Conservation (phyloP, 2,329 filamentous ascomycete species). For the Nigrospora oryzae region DNA sequence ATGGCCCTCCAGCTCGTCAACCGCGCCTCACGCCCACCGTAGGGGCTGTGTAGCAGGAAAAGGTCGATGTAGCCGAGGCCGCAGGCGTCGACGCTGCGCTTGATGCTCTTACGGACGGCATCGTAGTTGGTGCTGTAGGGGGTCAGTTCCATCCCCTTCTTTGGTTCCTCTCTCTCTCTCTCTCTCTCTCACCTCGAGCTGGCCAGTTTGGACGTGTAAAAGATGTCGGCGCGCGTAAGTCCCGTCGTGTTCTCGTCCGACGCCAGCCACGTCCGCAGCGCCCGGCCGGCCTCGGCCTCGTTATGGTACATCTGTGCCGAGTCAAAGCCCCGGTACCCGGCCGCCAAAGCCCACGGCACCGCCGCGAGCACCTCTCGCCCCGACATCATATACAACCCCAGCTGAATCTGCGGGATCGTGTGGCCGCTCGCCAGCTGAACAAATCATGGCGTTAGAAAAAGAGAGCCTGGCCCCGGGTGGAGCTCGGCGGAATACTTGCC, state of each 20-base stretch:
- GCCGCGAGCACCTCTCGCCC: constrained; percentile 49
- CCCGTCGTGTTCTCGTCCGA: constrained; percentile 34
- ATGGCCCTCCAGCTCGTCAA: constrained; percentile 69
- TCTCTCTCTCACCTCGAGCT: constrained; percentile 35
- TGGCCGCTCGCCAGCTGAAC: constrained; percentile 56
- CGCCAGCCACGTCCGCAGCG: constrained; percentile 50
- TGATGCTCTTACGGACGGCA: constrained; percentile 58
- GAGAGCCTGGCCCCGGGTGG: background rate
- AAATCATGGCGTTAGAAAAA: background rate
- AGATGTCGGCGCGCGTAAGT: constrained; percentile 60
- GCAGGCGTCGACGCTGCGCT: constrained; percentile 52
- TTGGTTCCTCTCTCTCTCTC: no score
- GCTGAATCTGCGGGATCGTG: constrained; percentile 62
- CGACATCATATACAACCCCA: constrained; percentile 66
- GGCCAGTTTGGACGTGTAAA: constrained; percentile 73
- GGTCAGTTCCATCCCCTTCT: background rate
- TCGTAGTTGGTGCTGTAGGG: constrained; percentile 52
- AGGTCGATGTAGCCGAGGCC: constrained; percentile 70
- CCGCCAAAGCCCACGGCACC: constrained; percentile 47
- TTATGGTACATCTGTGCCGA: constrained; percentile 55
- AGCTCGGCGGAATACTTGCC: constrained; percentile 4
- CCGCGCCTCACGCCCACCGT: constrained; percentile 60
- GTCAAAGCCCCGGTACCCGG: constrained; percentile 43
- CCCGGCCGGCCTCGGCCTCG: constrained; percentile 59
- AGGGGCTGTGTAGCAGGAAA: constrained; percentile 72